Conservation (phyloP, 495 filamentous ascomycete genomes). For the Aspergillus homomorphus region DNA sequence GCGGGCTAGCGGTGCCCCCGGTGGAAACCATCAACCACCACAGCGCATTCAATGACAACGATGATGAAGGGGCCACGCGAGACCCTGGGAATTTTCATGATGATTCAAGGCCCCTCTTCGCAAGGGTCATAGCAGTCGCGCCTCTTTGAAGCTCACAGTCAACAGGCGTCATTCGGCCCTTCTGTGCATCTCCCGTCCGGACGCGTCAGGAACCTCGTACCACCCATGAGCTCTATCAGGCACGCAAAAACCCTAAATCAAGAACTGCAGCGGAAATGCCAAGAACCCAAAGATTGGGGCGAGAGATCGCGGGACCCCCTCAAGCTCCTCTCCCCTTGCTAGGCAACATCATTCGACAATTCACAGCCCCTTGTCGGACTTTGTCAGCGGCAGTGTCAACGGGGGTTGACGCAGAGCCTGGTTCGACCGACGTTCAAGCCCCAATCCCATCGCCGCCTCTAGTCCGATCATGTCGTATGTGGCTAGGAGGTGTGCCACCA, state of each 20-base stretch:
- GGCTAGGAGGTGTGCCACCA: neutral
- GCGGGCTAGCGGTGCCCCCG: conserved; percentile 1
- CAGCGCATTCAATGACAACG: neutral
- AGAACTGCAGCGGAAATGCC: neutral
- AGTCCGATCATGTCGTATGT: neutral
- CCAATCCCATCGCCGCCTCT: neutral
- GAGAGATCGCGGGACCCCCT: neutral
- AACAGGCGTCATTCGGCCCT: neutral
- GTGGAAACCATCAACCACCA: neutral
- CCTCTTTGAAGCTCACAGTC: neutral
- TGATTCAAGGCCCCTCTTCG: neutral
- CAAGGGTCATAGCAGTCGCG: neutral
- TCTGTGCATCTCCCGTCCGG: neutral
- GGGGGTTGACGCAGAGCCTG: neutral
- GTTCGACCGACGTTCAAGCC: neutral
- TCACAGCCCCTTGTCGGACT: neutral
- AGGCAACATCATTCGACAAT: conserved; percentile 2
- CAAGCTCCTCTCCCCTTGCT: neutral
- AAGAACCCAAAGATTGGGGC: neutral
- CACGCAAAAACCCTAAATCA: neutral
- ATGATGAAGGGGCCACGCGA: neutral
- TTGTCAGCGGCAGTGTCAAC: neutral
- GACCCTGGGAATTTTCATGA: neutral
- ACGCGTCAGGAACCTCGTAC: neutral
- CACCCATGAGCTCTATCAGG: neutral